Conservation (phyloP, 176 grass and related monocot genomes). For the Zoysia japonica region DNA sequence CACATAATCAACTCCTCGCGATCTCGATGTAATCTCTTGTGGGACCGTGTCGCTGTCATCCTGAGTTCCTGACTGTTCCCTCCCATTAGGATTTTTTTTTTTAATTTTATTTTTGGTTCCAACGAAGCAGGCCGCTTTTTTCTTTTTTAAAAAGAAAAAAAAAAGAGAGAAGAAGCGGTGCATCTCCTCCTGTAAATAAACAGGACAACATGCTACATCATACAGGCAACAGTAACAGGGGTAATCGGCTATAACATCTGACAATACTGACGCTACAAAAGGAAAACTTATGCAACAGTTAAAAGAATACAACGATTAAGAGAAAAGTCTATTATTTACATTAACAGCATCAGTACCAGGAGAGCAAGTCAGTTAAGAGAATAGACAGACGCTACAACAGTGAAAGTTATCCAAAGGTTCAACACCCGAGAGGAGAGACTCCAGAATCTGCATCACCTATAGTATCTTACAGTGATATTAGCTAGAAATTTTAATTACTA, state of each 20-base stretch:
- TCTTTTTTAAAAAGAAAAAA: neutral
- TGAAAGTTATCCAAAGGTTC: slow-evolving; percentile 18
- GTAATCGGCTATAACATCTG: neutral
- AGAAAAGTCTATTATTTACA: slow-evolving; percentile 52
- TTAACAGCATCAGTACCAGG: slow-evolving; percentile 34
- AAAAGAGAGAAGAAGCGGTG: neutral
- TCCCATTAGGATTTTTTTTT: neutral
- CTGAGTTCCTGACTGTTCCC: neutral
- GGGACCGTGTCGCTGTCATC: neutral
- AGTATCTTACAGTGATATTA: slow-evolving; percentile 38
- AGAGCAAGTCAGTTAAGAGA: slow-evolving; percentile 32
- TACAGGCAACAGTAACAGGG: neutral
- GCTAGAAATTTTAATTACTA: slow-evolving; percentile 36
- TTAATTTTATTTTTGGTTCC: no score
- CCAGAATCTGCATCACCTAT: slow-evolving; percentile 42
- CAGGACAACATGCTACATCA: neutral
- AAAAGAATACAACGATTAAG: no score
- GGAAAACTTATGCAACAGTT: slow-evolving; percentile 1
- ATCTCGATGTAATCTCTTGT: neutral
- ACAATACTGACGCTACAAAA: neutral
- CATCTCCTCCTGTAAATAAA: neutral
- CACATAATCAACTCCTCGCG: neutral
- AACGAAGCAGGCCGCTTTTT: neutral
- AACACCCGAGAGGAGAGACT: slow-evolving; percentile 4
- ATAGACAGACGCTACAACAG: slow-evolving; percentile 32